Percentiles rank a stretch among this genome's conserved stretches.
These are phyloP conservation scores for Cajanus cajan DNA, from an alignment of 306 rosid genomes.

Conservation along the genomic window DNA sequence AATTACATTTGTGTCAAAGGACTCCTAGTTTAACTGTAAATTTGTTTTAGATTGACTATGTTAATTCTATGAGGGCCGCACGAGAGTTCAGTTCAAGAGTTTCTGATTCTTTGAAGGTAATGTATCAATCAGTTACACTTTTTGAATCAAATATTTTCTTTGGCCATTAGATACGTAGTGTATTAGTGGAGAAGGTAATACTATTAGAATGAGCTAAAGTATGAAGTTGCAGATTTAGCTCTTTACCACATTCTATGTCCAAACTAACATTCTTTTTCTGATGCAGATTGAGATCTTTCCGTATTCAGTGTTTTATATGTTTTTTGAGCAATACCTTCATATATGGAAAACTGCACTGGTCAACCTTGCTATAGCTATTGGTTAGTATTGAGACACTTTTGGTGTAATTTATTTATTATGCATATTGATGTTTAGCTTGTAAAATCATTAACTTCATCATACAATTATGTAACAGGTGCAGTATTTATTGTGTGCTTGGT, in stretches of 20 bases:
- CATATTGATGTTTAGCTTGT: constrained; percentile 2
- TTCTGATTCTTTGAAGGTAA: constrained; percentile 91
- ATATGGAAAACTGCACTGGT: constrained; percentile 94
- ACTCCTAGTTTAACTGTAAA: constrained; percentile 26
- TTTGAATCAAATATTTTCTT: neutral
- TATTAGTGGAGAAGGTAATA: neutral
- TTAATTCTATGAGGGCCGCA: constrained; percentile 95
- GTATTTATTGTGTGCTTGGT: constrained; percentile 93
- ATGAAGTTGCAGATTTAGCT: neutral
- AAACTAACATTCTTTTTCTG: constrained; percentile 40
- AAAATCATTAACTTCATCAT: constrained; percentile 32
- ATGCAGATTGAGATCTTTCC: constrained; percentile 98
- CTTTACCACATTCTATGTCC: constrained; percentile 1
- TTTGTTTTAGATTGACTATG: constrained; percentile 64
- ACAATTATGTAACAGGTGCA: constrained; percentile 70
- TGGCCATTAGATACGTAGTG: neutral
- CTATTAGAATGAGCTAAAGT: neutral
- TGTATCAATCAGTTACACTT: constrained; percentile 3
- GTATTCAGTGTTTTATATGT: constrained; percentile 93
- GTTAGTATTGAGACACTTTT: constrained; percentile 49
- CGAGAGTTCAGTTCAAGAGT: constrained; percentile 84
- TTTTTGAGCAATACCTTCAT: constrained; percentile 97
- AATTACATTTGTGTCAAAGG: constrained; percentile 19
- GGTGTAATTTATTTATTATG: constrained; percentile 10
- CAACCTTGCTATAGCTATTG: constrained; percentile 95